Conservation (phyloP, 257 asterid species). For the Penstemon eatonii region DNA sequence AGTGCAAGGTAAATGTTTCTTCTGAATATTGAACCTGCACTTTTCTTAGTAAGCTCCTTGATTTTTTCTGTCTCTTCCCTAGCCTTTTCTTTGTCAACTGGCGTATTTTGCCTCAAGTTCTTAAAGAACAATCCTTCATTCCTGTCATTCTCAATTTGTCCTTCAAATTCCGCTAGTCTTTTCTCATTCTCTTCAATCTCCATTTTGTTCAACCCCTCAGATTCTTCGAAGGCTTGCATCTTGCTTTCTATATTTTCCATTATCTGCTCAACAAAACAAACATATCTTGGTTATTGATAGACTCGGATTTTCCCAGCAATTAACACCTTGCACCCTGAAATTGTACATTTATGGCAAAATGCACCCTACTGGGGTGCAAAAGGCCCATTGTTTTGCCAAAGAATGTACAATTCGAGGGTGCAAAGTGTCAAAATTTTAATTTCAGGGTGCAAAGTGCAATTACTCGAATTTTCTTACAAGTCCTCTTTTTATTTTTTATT, state of each 20-base stretch:
- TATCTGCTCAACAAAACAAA: constrained; percentile 61
- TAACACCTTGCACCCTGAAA: too few relatives aligned
- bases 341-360: too few relatives aligned
- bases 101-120: constrained; percentile 52
- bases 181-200: constrained; percentile 72
- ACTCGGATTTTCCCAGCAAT: background rate
- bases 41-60: constrained; percentile 48
- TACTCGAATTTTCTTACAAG: background rate
- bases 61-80: constrained; percentile 66
- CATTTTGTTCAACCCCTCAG: constrained; percentile 58
- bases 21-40: constrained; percentile 62
- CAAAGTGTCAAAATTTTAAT: too few relatives aligned
- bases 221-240: constrained; percentile 93
- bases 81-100: constrained; percentile 57
- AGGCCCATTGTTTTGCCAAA: too few relatives aligned
- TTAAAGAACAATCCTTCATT: constrained; percentile 88
- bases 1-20: constrained; percentile 73
- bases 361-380: too few relatives aligned
- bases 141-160: constrained; percentile 53
- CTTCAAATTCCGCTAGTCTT: constrained; percentile 60
- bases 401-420: too few relatives aligned
- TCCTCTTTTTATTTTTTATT: background rate
- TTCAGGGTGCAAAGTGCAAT: too few relatives aligned
- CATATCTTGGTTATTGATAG: constrained; percentile 10
- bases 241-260: constrained; percentile 73